A percentile compares a stretch with the other conserved stretches of the same genome.
phyloP scores from a whole-genome alignment of 2,329 filamentous ascomycete genomes.

The Periconia sp. region DNA sequence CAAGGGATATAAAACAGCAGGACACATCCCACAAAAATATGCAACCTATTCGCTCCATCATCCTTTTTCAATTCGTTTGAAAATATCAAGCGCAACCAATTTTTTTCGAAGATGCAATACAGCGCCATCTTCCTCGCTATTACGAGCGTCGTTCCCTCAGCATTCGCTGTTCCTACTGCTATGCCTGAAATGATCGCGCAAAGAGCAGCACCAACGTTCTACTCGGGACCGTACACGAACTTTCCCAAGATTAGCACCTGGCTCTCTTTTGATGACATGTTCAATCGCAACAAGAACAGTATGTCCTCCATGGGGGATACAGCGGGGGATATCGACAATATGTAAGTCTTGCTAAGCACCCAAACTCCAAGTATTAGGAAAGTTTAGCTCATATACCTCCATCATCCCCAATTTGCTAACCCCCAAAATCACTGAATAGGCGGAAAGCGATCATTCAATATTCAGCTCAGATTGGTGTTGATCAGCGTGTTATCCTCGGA shows the following conservation, averaged over 20 bases:
- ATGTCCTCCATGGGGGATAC: constrained; percentile 8
- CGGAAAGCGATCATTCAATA: constrained; percentile 8
- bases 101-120: not conserved
- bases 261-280: constrained; percentile 11
- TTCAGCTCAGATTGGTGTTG: constrained; percentile 10
- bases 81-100: no score
- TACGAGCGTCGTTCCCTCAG: not conserved
- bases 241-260: constrained; percentile 11
- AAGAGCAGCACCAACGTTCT: not conserved
- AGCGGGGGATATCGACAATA: constrained; percentile 6
- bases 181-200: not conserved
- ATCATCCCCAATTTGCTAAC: no score
- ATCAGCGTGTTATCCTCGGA: constrained; percentile 15
- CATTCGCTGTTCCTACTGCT: not conserved
- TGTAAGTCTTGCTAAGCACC: no score
- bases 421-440: constrained; percentile 1
- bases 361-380: no score
- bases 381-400: no score
- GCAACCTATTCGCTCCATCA: no score
- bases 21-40: no score
- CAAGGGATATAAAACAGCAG: no score
- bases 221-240: constrained; percentile 11
- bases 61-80: no score
- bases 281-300: constrained; percentile 9
- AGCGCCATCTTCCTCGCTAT: not conserved